Conservation (phyloP, 129 eudicot genomes). For the Flaveria ramosissima region DNA sequence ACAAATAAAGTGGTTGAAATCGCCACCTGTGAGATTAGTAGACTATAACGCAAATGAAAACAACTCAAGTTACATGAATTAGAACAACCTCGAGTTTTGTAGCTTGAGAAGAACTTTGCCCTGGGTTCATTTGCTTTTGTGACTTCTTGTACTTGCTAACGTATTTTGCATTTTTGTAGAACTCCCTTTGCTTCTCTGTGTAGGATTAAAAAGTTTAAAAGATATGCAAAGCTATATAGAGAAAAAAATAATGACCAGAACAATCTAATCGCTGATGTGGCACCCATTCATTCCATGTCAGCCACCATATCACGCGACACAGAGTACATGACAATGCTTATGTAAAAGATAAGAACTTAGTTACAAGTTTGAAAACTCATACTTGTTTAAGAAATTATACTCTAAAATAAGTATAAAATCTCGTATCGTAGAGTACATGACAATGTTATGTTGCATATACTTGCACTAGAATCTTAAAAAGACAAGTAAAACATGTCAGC, state of each 20-base stretch:
- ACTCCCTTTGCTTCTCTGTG: slow-evolving; percentile 85
- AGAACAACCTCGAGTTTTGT: slow-evolving; percentile 46
- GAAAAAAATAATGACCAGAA: not conserved
- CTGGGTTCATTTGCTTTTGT: slow-evolving; percentile 50
- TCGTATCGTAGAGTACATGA: not conserved
- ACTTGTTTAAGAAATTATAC: not conserved
- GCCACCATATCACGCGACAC: not conserved
- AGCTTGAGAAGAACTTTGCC: slow-evolving; percentile 33
- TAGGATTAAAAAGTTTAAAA: not conserved
- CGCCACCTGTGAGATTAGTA: not conserved
- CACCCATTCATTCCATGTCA: not conserved
- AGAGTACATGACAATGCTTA: not conserved
- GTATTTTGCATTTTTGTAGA: slow-evolving; percentile 76
- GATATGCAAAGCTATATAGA: not conserved
- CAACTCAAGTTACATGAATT: not conserved
- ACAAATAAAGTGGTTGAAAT: not conserved
- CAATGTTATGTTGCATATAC: too few relatives aligned
- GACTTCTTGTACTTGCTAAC: slow-evolving; percentile 73
- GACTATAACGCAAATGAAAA: slow-evolving; percentile 9
- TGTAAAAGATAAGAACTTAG: not conserved
- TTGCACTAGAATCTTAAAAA: too few relatives aligned
- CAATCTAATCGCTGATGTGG: not conserved
- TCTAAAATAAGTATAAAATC: not conserved
- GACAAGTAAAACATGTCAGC: too few relatives aligned
- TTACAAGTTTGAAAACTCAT: not conserved